phyloP scores from a whole-genome alignment of 1,139 yeast species.

The Tardiomyces blankii region DNA sequence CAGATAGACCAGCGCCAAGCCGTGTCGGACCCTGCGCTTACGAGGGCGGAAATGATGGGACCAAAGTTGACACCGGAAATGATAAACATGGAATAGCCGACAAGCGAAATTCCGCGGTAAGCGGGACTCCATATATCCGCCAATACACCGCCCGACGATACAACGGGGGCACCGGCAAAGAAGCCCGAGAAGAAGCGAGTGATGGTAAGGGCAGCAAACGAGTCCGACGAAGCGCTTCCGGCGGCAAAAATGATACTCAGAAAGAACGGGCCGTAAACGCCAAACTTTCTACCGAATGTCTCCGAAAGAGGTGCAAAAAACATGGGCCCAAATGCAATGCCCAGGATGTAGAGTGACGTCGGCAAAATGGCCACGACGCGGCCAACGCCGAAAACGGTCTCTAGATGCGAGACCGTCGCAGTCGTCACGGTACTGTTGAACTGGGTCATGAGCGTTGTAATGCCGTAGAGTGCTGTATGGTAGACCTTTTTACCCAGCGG shows the following conservation, averaged over 20 bases:
- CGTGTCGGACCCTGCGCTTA: conserved; percentile 31
- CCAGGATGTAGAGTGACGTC: conserved; percentile 59
- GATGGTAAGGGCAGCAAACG: conserved; percentile 48
- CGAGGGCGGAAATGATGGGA: conserved; percentile 56
- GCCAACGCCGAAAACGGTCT: conserved; percentile 27
- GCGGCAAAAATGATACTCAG: conserved; percentile 33
- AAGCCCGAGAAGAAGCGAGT: conserved; percentile 67
- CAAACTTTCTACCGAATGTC: conserved; percentile 61
- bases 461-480: conserved; percentile 29
- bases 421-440: conserved; percentile 28
- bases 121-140: conserved; percentile 55
- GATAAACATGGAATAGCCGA: conserved; percentile 57
- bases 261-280: conserved; percentile 51
- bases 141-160: conserved; percentile 70
- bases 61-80: conserved; percentile 68
- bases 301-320: conserved; percentile 75
- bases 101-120: conserved; percentile 63
- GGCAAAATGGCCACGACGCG: conserved; percentile 52
- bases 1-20: conserved; percentile 51
- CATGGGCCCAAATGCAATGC: conserved; percentile 69
- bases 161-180: conserved; percentile 61
- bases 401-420: conserved; percentile 1
- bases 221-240: conserved; percentile 25
- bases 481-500: conserved; percentile 18
- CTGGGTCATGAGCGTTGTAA: conserved; percentile 32